phyloP scores from a whole-genome alignment of 495 filamentous ascomycete genomes.

The Aspergillus ellipticus region DNA sequence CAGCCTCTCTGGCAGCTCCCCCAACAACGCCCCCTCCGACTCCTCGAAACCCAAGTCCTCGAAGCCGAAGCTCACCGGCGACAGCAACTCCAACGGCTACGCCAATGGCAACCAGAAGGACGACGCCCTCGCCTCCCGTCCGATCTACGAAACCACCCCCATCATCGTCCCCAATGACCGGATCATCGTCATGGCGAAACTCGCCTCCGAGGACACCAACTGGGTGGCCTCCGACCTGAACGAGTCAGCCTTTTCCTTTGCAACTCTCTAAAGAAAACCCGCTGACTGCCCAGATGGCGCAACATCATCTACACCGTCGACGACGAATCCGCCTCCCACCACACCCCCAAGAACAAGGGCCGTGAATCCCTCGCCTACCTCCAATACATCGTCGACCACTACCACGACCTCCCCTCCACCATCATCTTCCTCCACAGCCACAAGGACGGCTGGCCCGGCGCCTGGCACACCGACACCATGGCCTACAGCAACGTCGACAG shows the following conservation, averaged over 20 bases:
- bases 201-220: constrained; percentile 34
- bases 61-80: background rate
- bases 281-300: constrained; percentile 33
- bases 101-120: background rate
- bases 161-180: constrained; percentile 39
- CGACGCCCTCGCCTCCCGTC: constrained; percentile 6
- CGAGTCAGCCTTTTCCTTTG: constrained; percentile 29
- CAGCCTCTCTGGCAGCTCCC: constrained; percentile 6
- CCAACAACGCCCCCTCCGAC: background rate
- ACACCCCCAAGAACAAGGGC: constrained; percentile 46
- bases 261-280: background rate
- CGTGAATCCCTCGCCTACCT: constrained; percentile 47
- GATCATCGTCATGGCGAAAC: constrained; percentile 40
- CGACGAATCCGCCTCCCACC: constrained; percentile 30
- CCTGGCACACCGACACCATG: constrained; percentile 47
- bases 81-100: background rate
- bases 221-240: constrained; percentile 40
- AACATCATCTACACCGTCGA: constrained; percentile 46
- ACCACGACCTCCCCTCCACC: constrained; percentile 37
- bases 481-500: constrained; percentile 43
- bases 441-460: constrained; percentile 35
- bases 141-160: constrained; percentile 27
- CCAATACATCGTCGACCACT: constrained; percentile 46
- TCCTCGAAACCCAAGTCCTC: background rate
- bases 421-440: constrained; percentile 45